These are phyloP conservation scores for Polyporus tsugae DNA, from an alignment of 1,284 basidiomycete species.

Conservation along the genomic window DNA sequence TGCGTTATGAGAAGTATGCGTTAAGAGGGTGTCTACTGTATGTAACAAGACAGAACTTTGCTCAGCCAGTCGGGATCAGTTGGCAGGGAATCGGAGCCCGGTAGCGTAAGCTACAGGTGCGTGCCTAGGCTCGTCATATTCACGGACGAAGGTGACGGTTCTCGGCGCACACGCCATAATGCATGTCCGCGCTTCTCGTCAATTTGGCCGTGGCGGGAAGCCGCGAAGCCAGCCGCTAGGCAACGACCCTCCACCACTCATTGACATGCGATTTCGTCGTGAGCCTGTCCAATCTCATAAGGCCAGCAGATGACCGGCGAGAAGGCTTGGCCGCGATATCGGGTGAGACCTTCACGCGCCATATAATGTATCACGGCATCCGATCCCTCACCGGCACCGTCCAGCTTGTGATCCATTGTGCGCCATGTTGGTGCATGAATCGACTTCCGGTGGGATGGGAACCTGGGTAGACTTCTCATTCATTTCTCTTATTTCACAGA, in stretches of 20 bases:
- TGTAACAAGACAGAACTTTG: constrained; percentile 16
- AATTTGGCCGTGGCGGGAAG: constrained; percentile 3
- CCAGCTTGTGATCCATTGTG: constrained; percentile 15
- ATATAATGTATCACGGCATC: background rate
- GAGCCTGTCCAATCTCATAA: background rate
- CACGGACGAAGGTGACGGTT: background rate
- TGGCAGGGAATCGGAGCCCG: constrained; percentile 5
- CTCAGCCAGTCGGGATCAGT: constrained; percentile 9
- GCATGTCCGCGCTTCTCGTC: constrained; percentile 16
- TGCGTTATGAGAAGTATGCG: too few relatives aligned
- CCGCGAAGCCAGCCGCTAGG: background rate
- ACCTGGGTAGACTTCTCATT: background rate
- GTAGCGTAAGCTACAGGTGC: constrained; percentile 6
- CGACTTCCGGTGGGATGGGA: constrained; percentile 1
- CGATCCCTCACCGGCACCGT: background rate
- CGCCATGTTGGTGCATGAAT: constrained; percentile 20
- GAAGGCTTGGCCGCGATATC: background rate
- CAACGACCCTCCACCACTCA: background rate
- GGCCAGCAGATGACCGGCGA: background rate
- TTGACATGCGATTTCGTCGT: background rate
- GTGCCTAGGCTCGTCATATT: constrained; percentile 10
- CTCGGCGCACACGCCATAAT: background rate
- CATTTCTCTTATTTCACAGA: background rate
- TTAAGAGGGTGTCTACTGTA: too few relatives aligned
- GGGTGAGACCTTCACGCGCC: background rate